Evolutionary conservation across 306 rosid species (phyloP), one percentile per base, ranked within the genome.

Genomic region (Ammopiptanthus mongolicus): DNA sequence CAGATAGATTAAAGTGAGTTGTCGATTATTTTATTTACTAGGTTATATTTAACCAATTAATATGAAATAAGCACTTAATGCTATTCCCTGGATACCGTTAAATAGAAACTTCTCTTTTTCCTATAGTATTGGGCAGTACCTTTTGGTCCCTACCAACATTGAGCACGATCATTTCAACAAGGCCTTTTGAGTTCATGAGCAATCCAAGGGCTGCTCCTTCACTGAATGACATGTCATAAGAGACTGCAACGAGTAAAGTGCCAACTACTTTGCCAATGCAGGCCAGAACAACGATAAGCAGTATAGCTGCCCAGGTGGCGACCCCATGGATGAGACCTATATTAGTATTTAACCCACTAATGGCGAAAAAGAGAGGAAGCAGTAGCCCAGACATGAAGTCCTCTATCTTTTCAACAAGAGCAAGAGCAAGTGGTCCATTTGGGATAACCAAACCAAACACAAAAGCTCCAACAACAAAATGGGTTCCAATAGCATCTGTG

Each of bases 181-280:
- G 91, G 78, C 99, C 99, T 66, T 92, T 95, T 8, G 97, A 81
- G 85, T 95, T 95, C 97, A 92, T 89, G 71, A 95, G 97, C 74
- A 95, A 71, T 25, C 97, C 99, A 14, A 92, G 90, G 6, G 91
- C 86, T 25, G 82, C 71, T 0, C 92, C 93, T 67, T 95, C 99
- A 2, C 78, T 81, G 47, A 84, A 1, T 1, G 96, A 69, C 92
- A 95, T 92, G 34, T 80, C 87, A 70, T 86, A 92, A 50, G 74
- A 85, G 28, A 85, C 10, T 39, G 87, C 80, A 39, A 82, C 89
- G 1, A 82, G 37, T 2, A 90, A 12, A 34, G 97, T 95, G 29
- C 99, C 99, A 7, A 48, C 68, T 6, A 95, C n/a, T 76, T 95
- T 92, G 3, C 97, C 99, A 1, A 84, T 5, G 55, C 91, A 82